phyloP scores from a whole-genome alignment of 2,329 filamentous ascomycete species.

The Neobulgaria alba region DNA sequence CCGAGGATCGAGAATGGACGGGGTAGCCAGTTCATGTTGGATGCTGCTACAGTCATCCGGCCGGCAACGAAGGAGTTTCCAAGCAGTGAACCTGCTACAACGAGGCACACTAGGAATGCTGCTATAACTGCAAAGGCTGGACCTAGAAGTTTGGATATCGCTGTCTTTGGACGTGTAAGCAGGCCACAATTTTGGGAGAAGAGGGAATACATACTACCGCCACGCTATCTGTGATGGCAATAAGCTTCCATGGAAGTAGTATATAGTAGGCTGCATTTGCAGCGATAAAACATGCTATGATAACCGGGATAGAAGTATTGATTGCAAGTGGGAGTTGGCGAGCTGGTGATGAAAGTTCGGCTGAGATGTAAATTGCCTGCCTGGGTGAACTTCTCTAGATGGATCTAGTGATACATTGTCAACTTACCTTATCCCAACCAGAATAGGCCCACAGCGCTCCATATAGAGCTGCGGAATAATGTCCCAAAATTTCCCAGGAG shows the following conservation, averaged over 20 bases:
- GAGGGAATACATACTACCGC: slow-evolving; percentile 42
- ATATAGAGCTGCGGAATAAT: slow-evolving; percentile 52
- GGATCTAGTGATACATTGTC: too few species aligned
- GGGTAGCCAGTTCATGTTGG: slow-evolving; percentile 44
- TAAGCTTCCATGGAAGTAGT: slow-evolving; percentile 48
- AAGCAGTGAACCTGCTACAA: slow-evolving; percentile 52
- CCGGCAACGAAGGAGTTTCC: slow-evolving; percentile 55
- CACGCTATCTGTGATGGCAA: slow-evolving; percentile 52
- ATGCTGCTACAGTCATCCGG: slow-evolving; percentile 51
- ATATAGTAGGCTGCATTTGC: slow-evolving; percentile 56
- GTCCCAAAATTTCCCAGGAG: slow-evolving; percentile 50
- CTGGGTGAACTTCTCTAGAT: too few species aligned
- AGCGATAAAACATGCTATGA: slow-evolving; percentile 49
- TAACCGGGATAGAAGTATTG: slow-evolving; percentile 51
- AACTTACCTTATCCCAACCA: slow-evolving; percentile 55
- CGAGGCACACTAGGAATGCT: slow-evolving; percentile 48
- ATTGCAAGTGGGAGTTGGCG: slow-evolving; percentile 51
- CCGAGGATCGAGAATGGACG: slow-evolving; percentile 37
- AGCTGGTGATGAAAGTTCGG: slow-evolving; percentile 42
- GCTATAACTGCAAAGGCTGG: slow-evolving; percentile 43
- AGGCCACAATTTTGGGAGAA: background rate
- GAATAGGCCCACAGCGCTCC: slow-evolving; percentile 57
- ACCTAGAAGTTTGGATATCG: slow-evolving; percentile 46
- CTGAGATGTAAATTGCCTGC: slow-evolving; percentile 47
- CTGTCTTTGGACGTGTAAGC: slow-evolving; percentile 35